phyloP scores from a whole-genome alignment of 805 yeast genomes.

The Saturnispora bothae region DNA sequence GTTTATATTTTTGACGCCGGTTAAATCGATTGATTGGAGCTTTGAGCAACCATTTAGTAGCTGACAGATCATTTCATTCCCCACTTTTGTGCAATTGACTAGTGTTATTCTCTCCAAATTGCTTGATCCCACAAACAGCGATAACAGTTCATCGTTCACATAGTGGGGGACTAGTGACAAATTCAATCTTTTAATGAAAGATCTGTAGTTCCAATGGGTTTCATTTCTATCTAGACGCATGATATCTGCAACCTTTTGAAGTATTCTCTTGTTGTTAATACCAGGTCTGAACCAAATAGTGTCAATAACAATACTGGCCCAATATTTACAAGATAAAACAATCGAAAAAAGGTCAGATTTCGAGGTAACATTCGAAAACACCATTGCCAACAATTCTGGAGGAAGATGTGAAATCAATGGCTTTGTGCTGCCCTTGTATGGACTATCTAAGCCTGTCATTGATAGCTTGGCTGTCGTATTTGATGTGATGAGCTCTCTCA shows the following conservation, averaged over 20 bases:
- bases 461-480: not conserved
- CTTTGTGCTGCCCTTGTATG: constrained; percentile 1
- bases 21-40: constrained; percentile 77
- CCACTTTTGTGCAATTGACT: constrained; percentile 62
- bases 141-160: constrained; percentile 55
- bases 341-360: constrained; percentile 49
- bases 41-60: constrained; percentile 56
- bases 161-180: constrained; percentile 60
- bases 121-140: constrained; percentile 53
- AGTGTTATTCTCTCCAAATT: constrained; percentile 79
- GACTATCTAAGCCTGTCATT: not conserved
- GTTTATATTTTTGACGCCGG: constrained; percentile 60
- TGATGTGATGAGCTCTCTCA: not conserved
- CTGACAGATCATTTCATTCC: constrained; percentile 48
- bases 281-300: constrained; percentile 83
- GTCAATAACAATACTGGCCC: constrained; percentile 72
- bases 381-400: constrained; percentile 52
- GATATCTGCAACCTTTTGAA: constrained; percentile 44
- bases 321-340: constrained; percentile 66
- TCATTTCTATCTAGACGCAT: constrained; percentile 36
- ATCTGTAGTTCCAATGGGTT: constrained; percentile 58
- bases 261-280: constrained; percentile 40
- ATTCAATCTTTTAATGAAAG: constrained; percentile 68
- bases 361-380: constrained; percentile 53
- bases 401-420: constrained; percentile 37